phyloP scores from a whole-genome alignment of 495 filamentous ascomycete species.

The Lepidopterella palustris region DNA sequence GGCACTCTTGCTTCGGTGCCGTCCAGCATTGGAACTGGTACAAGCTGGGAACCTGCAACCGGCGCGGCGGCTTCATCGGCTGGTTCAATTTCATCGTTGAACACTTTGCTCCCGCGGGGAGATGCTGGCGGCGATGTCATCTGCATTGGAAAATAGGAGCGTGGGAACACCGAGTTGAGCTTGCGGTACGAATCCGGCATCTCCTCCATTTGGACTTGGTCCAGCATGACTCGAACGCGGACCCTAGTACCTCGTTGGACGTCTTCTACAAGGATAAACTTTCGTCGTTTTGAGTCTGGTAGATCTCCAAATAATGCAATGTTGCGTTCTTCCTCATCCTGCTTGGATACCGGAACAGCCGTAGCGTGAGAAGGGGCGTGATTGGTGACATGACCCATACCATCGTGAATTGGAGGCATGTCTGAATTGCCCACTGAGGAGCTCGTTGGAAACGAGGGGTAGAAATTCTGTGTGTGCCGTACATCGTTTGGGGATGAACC shows the following conservation, averaged over 20 bases:
- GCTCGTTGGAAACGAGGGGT: slow-evolving; percentile 57
- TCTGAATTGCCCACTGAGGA: slow-evolving; percentile 50
- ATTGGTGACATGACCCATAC: slow-evolving; percentile 50
- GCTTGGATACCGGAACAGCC: slow-evolving; percentile 35
- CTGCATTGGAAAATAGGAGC: slow-evolving; percentile 80
- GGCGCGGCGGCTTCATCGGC: slow-evolving; percentile 34
- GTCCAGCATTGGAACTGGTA: slow-evolving; percentile 69
- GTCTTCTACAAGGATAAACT: slow-evolving; percentile 94
- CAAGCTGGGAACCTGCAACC: slow-evolving; percentile 49
- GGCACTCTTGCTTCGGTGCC: slow-evolving; percentile 59
- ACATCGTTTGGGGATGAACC: slow-evolving; percentile 45
- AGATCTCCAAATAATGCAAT: slow-evolving; percentile 73
- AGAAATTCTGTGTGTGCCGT: slow-evolving; percentile 74
- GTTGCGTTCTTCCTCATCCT: slow-evolving; percentile 44
- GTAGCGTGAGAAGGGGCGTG: slow-evolving; percentile 39
- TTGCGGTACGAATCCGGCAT: slow-evolving; percentile 91
- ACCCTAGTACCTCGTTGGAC: slow-evolving; percentile 60
- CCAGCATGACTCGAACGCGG: slow-evolving; percentile 79
- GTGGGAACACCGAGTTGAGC: slow-evolving; percentile 79
- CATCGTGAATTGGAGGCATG: slow-evolving; percentile 65
- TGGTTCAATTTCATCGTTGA: slow-evolving; percentile 52
- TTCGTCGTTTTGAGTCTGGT: slow-evolving; percentile 81
- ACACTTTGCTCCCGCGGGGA: slow-evolving; percentile 58
- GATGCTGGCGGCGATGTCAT: slow-evolving; percentile 71
- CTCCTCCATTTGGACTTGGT: slow-evolving; percentile 83